Evolutionary conservation across 148 eudicot species (phyloP).

Genomic region (Chenopodium suecicum): DNA sequence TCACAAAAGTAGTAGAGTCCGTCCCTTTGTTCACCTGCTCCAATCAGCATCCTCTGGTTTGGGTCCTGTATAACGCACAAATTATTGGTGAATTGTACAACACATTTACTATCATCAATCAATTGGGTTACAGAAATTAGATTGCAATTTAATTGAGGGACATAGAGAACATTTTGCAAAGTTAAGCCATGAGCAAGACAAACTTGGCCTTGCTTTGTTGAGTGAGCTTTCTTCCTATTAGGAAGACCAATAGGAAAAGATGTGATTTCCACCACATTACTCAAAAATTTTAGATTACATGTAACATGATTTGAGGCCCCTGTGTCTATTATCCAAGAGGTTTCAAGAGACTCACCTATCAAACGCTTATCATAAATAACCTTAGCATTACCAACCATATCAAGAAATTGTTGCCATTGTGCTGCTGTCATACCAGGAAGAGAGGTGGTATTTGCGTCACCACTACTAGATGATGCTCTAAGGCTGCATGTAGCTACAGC

Average conservation of each 20-base stretch:
- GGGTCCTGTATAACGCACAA: neutral
- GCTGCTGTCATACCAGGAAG: too few relatives aligned
- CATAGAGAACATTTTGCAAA: neutral
- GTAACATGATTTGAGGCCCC: neutral
- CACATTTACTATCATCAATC: neutral
- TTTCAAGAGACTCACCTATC: neutral
- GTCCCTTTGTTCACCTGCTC: neutral
- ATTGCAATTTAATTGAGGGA: neutral
- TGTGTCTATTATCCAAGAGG: neutral
- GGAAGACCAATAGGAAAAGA: neutral
- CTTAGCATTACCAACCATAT: too few relatives aligned
- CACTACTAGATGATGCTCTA: too few relatives aligned
- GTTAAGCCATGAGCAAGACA: neutral
- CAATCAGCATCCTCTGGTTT: neutral
- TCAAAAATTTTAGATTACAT: neutral
- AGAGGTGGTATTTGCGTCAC: too few relatives aligned
- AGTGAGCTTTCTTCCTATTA: neutral
- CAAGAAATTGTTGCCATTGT: too few relatives aligned
- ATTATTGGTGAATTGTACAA: neutral
- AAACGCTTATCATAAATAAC: neutral
- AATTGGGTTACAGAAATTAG: neutral
- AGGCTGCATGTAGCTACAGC: too few relatives aligned
- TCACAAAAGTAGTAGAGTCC: too few relatives aligned
- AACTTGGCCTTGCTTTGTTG: too few relatives aligned
- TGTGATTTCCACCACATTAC: neutral